Evolutionary conservation across 2,329 filamentous ascomycete genomes (phyloP).

Genomic region (Sclerotinia glacialis): DNA sequence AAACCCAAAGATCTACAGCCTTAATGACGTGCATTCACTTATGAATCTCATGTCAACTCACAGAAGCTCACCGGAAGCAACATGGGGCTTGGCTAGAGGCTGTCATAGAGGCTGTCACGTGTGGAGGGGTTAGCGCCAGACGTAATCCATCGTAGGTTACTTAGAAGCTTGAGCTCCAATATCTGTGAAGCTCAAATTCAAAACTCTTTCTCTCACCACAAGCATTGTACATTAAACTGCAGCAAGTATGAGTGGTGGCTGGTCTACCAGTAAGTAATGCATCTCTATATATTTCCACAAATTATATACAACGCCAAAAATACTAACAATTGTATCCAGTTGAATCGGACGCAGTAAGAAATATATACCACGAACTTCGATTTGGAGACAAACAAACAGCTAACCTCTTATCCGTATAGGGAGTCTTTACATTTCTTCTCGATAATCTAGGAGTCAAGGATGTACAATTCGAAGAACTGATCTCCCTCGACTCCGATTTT

Average conservation of each 20-base stretch:
- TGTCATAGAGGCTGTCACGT: conserved; percentile 18
- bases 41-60: no score
- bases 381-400: not conserved
- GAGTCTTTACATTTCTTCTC: conserved; percentile 95
- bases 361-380: not conserved
- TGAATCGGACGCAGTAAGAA: conserved; percentile 85
- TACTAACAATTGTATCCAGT: conserved; percentile 47
- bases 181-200: conserved; percentile 13
- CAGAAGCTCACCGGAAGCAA: conserved; percentile 7
- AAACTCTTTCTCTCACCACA: not conserved
- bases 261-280: conserved; percentile 75
- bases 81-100: not conserved
- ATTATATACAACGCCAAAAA: conserved; percentile 26
- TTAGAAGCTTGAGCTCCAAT: conserved; percentile 14
- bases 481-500: conserved; percentile 77
- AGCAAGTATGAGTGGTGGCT: conserved; percentile 69
- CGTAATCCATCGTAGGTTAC: conserved; percentile 3
- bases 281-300: conserved; percentile 14
- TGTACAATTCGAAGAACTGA: conserved; percentile 95
- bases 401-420: conserved; percentile 47
- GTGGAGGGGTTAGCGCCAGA: conserved; percentile 9
- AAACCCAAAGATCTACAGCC: conserved; percentile 3
- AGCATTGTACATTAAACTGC: conserved; percentile 6
- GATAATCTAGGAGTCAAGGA: conserved; percentile 87
- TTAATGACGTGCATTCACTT: conserved; percentile 8